Evolutionary conservation across 139 green algal genomes (phyloP).

Genomic region (Tetraselmis striata): DNA sequence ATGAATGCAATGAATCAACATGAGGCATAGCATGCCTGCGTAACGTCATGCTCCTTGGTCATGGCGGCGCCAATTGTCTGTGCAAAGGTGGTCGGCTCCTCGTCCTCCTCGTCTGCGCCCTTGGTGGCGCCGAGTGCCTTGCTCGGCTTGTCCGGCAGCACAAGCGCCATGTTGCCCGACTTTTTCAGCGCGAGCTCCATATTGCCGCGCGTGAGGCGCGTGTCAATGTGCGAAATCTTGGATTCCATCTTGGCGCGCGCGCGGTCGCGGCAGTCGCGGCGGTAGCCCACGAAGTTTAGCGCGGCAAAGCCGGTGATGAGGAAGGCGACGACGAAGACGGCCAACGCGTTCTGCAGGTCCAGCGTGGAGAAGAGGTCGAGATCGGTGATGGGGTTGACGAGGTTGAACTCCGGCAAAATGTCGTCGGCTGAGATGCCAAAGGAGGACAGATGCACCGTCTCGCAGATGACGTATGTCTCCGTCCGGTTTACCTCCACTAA

Average conservation of each 20-base stretch:
- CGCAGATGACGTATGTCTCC: constrained; percentile 16
- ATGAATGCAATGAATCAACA: too few species aligned
- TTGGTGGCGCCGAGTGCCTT: background rate
- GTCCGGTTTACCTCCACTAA: constrained; percentile 13
- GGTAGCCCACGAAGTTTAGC: constrained; percentile 15
- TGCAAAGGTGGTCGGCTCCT: background rate
- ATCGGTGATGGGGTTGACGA: constrained; percentile 17
- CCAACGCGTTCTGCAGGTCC: constrained; percentile 20
- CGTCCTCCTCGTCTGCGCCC: background rate
- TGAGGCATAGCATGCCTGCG: too few species aligned
- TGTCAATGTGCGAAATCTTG: background rate
- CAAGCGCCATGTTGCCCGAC: background rate
- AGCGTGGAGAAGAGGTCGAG: constrained; percentile 22
- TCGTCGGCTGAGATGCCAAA: constrained; percentile 24
- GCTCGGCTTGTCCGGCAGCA: background rate
- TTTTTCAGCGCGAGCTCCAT: background rate
- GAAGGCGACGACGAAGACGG: constrained; percentile 17
- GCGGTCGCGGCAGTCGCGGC: constrained; percentile 17
- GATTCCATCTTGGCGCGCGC: background rate
- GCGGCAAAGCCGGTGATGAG: constrained; percentile 9
- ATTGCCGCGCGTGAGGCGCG: background rate
- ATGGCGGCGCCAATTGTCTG: constrained; percentile 2
- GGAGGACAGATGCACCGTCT: constrained; percentile 21
- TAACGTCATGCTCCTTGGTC: constrained; percentile 10
- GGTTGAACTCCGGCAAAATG: constrained; percentile 25